Evolutionary conservation across 2,329 filamentous ascomycete genomes (phyloP).

Genomic region (Cladosporium austrohemisphaericum): DNA sequence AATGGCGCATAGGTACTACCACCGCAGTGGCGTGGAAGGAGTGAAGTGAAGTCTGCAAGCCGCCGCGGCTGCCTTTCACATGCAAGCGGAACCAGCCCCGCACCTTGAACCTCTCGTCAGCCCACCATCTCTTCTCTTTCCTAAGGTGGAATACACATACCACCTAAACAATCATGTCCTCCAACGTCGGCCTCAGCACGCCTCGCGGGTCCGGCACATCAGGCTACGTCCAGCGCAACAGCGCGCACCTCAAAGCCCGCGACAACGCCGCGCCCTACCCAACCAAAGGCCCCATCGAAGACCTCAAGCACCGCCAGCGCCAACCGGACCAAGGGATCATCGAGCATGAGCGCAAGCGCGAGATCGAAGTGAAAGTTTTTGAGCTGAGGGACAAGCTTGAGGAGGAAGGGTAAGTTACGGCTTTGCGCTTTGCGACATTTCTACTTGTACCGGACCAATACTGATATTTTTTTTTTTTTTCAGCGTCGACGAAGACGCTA

Average conservation of each 20-base stretch:
- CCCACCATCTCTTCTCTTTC: too few species aligned
- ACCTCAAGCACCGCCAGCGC: conserved; percentile 69
- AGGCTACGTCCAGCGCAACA: conserved; percentile 95
- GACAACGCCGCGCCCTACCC: conserved; percentile 76
- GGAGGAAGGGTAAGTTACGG: conserved; percentile 70
- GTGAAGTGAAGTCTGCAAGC: too few species aligned
- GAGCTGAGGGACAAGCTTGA: conserved; percentile 88
- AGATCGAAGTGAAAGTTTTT: conserved; percentile 89
- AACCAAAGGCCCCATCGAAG: conserved; percentile 56
- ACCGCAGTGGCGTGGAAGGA: too few species aligned
- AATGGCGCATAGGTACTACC: too few species aligned
- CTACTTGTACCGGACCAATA: too few species aligned
- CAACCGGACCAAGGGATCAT: conserved; percentile 90
- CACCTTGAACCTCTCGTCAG: too few species aligned
- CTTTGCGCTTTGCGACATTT: neutral
- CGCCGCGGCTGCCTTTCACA: too few species aligned
- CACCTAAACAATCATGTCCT: conserved; percentile 72
- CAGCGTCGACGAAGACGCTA: conserved; percentile 82
- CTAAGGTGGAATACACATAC: too few species aligned
- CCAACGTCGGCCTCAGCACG: conserved; percentile 93
- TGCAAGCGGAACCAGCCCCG: too few species aligned
- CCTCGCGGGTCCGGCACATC: conserved; percentile 94
- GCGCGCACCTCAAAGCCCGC: conserved; percentile 80
- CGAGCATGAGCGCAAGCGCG: conserved; percentile 86
- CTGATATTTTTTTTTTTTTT: neutral